Evolutionary conservation across 83 land plant genomes (phyloP).

Genomic region (Picea abies): DNA sequence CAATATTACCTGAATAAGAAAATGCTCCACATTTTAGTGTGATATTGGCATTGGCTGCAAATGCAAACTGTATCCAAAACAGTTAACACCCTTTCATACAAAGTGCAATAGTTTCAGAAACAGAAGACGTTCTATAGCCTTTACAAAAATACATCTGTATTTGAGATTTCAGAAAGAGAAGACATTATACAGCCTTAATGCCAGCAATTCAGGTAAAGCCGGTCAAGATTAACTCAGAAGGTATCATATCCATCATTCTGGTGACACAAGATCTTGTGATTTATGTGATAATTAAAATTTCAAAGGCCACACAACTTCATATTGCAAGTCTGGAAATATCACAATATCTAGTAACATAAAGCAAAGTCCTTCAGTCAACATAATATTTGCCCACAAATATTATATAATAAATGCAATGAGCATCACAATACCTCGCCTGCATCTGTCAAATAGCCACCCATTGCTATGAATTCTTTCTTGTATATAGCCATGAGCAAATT

Average conservation of each 20-base stretch:
- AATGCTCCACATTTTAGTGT: not conserved
- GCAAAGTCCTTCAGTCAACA: not conserved
- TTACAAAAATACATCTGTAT: too few relatives aligned
- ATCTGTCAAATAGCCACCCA: constrained; percentile 54
- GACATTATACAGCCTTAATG: too few relatives aligned
- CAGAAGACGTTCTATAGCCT: too few relatives aligned
- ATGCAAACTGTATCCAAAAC: not conserved
- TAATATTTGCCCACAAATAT: not conserved
- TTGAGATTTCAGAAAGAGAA: too few relatives aligned
- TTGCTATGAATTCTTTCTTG: constrained; percentile 39
- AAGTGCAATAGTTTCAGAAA: not conserved
- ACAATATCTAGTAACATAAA: too few relatives aligned
- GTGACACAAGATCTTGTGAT: too few relatives aligned
- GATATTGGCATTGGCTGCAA: not conserved
- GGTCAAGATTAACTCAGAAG: too few relatives aligned
- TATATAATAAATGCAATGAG: not conserved
- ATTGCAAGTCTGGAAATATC: not conserved
- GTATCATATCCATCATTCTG: too few relatives aligned
- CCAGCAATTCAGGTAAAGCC: too few relatives aligned
- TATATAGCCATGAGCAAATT: constrained; percentile 51
- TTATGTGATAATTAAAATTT: not conserved
- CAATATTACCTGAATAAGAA: constrained; percentile 19
- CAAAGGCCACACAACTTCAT: not conserved
- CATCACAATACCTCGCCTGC: constrained; percentile 24
- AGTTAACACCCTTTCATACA: not conserved